Evolutionary conservation across 1,139 yeast genomes (phyloP), one percentile per base, ranked within the genome.

Genomic region (Pichia sp.): DNA sequence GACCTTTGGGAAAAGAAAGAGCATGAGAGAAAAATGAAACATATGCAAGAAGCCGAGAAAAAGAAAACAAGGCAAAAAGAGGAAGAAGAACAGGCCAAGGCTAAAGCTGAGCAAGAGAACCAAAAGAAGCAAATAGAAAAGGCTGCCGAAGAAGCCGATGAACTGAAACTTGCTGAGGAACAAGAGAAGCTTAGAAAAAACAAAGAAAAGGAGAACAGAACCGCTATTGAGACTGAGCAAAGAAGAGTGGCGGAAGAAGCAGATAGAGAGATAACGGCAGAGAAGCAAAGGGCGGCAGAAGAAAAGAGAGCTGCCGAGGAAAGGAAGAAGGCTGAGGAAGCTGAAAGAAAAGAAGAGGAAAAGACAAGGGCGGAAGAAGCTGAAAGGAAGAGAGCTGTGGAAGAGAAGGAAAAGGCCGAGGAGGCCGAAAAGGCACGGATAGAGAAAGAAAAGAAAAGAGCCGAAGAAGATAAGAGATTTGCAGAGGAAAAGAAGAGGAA

Each of bases 1-100:
- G 44, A 44, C 6, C 3, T 54, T 10, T 54, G 46, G 48, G 54
- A 47, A 9, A 16, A 44, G 7, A 50, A 34, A 29, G 49, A 52
- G 29, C 42, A 38, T 4, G 44, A 52, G 6, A 43, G 51, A 12
- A 50, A 47, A 34, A 5, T 50, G 29, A 9, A 43, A 16, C 48
- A 38, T 29, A 40, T 17, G 42, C 20, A 46, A 10, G 27, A 40
- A 3, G 5, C 38, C 10, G 45, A 51, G 6, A 41, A 41, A 12
- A 20, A 17, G 34, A 33, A 14, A 24, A 24, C 17, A 12, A 33
- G 30, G 36, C 10, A 40, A 10, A 40, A 27, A 30, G 20, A 20
- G 10, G 41, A 43, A 41, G 43, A 47, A 14, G 16, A 29, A 30
- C 20, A 34, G 27, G 49, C 42, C 17, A 33, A 34, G 27, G 36